A percentile compares a stretch with the other conserved stretches of the same genome.
These are phyloP conservation scores for Kluyveromyces sp. DNA, from an alignment of 1,139 yeast genomes.

Conservation along the genomic window DNA sequence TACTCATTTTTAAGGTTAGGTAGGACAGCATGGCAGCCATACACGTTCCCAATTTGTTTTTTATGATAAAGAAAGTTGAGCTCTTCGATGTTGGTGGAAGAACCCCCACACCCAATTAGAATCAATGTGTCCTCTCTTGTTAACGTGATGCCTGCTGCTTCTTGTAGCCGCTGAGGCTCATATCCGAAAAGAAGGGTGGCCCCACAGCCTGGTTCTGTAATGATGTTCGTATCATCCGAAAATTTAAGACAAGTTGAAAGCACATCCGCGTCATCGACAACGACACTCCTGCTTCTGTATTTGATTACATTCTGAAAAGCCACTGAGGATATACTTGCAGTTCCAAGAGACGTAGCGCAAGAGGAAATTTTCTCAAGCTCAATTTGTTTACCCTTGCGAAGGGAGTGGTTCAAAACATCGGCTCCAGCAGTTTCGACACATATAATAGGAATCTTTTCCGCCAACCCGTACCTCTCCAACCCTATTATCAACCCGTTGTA, in stretches of 20 bases:
- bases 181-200: slow-evolving; percentile 54
- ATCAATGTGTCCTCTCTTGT: slow-evolving; percentile 45
- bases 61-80: neutral
- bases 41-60: neutral
- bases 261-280: slow-evolving; percentile 52
- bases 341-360: slow-evolving; percentile 55
- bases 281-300: slow-evolving; percentile 37
- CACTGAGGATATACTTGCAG: slow-evolving; percentile 45
- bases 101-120: slow-evolving; percentile 62
- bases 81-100: slow-evolving; percentile 38
- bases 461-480: slow-evolving; percentile 37
- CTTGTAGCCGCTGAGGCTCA: slow-evolving; percentile 34
- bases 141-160: slow-evolving; percentile 32
- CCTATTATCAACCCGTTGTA: slow-evolving; percentile 59
- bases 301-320: slow-evolving; percentile 40
- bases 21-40: neutral
- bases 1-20: neutral
- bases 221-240: slow-evolving; percentile 42
- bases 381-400: slow-evolving; percentile 41
- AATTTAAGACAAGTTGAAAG: slow-evolving; percentile 44
- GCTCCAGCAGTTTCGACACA: slow-evolving; percentile 58
- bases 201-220: slow-evolving; percentile 74
- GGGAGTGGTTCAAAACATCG: slow-evolving; percentile 47
- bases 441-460: slow-evolving; percentile 39
- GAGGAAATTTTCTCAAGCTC: slow-evolving; percentile 43